Evolutionary conservation across 2,329 filamentous ascomycete genomes (phyloP).

Genomic region (Penicillium griseofulvum): DNA sequence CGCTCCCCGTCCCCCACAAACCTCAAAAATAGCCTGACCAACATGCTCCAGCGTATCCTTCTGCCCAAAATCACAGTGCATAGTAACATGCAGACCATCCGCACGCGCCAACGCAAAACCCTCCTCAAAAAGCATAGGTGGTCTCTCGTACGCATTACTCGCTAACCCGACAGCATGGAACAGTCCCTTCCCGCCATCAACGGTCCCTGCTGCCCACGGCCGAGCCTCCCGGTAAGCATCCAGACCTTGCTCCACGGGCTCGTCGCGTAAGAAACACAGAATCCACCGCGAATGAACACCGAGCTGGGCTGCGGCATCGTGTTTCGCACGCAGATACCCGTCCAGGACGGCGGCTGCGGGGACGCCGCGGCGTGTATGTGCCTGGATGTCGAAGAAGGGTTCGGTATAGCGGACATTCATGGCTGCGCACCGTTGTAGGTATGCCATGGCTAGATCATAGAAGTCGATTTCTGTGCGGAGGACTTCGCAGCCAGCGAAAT

Average conservation of each 20-base stretch:
- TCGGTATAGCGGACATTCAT: constrained; percentile 46
- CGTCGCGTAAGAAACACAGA: constrained; percentile 46
- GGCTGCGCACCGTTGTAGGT: constrained; percentile 30
- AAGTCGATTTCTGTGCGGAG: constrained; percentile 39
- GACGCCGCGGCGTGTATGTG: constrained; percentile 40
- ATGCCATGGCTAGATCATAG: constrained; percentile 43
- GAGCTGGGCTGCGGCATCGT: constrained; percentile 25
- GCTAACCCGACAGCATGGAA: constrained; percentile 51
- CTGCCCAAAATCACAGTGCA: constrained; percentile 54
- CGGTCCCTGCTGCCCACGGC: constrained; percentile 31
- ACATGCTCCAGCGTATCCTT: constrained; percentile 49
- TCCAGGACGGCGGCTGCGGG: constrained; percentile 33
- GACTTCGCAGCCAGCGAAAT: constrained; percentile 23
- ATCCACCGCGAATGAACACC: constrained; percentile 40
- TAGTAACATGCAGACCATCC: constrained; percentile 40
- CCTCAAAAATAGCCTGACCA: constrained; percentile 35
- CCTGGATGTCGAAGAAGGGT: constrained; percentile 47
- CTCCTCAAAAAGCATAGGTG: constrained; percentile 46
- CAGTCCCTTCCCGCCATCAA: constrained; percentile 33
- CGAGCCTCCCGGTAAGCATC: constrained; percentile 40
- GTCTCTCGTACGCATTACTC: constrained; percentile 48
- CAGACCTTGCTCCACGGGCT: constrained; percentile 39
- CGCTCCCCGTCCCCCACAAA: constrained; percentile 27
- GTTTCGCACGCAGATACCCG: constrained; percentile 37
- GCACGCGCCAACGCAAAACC: constrained; percentile 32